A percentile compares a stretch with the other conserved stretches of the same genome.
These are phyloP conservation scores for Penicillium decumbens DNA, from an alignment of 2,329 filamentous ascomycete genomes.

Conservation along the genomic window DNA sequence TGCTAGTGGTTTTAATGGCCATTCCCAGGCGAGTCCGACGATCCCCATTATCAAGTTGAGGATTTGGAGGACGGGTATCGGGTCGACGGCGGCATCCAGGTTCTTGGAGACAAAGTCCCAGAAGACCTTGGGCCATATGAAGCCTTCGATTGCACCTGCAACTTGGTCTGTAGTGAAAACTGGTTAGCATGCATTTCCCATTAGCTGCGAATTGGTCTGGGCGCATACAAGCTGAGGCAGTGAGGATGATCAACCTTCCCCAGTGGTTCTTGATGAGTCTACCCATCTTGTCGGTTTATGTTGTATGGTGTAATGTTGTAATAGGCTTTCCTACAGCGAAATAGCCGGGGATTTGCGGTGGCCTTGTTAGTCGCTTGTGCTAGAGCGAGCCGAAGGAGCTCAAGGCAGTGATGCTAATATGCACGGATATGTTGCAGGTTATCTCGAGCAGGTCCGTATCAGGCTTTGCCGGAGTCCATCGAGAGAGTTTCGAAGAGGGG, in stretches of 20 bases:
- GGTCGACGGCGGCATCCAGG: slow-evolving; percentile 79
- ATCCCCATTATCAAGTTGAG: slow-evolving; percentile 83
- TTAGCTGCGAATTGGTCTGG: background rate
- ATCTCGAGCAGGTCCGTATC: background rate
- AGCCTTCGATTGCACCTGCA: slow-evolving; percentile 73
- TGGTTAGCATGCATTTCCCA: background rate
- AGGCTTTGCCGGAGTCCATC: background rate
- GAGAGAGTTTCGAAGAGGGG: background rate
- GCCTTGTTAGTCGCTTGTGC: slow-evolving; percentile 2
- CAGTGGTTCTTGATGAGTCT: slow-evolving; percentile 99
- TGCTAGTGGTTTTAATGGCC: slow-evolving; percentile 74
- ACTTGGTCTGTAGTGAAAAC: slow-evolving; percentile 65
- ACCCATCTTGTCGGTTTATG: slow-evolving; percentile 60
- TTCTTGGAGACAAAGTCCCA: slow-evolving; percentile 94
- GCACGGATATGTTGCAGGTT: background rate
- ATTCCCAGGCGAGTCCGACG: slow-evolving; percentile 79
- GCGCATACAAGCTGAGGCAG: slow-evolving; percentile 67
- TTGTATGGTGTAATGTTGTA: background rate
- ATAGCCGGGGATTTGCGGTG: slow-evolving; percentile 2
- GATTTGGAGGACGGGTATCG: slow-evolving; percentile 81
- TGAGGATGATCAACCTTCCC: slow-evolving; percentile 88
- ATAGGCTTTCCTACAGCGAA: slow-evolving; percentile 28
- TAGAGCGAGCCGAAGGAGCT: background rate
- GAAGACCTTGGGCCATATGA: slow-evolving; percentile 99
- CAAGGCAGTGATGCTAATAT: background rate